These are phyloP conservation scores for Pseudogymnoascus destructans DNA, from an alignment of 2,329 filamentous ascomycete genomes.

Conservation along the genomic window DNA sequence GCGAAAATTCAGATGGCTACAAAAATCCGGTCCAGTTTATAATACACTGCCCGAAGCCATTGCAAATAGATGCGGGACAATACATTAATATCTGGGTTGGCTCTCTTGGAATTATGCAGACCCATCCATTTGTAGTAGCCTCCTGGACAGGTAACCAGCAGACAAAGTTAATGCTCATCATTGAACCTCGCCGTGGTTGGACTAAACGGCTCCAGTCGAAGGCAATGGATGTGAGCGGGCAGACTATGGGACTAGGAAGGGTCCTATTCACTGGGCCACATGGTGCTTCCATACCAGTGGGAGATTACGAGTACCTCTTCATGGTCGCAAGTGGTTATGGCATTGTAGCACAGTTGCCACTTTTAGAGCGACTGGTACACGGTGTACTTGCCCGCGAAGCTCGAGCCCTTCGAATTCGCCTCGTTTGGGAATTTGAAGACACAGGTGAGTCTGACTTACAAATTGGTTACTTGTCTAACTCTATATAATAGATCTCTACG, in stretches of 20 bases:
- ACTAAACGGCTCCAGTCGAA: conserved; percentile 12
- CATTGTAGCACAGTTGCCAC: conserved; percentile 8
- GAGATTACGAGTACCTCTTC: conserved; percentile 15
- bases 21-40: neutral
- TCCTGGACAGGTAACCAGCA: conserved; percentile 19
- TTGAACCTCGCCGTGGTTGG: conserved; percentile 13
- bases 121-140: conserved; percentile 23
- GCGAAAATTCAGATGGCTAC: neutral
- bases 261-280: conserved; percentile 15
- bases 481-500: conserved; percentile 13
- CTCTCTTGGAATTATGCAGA: conserved; percentile 17
- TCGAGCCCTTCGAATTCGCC: conserved; percentile 14
- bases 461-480: conserved; percentile 5
- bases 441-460: conserved; percentile 12
- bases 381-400: conserved; percentile 13
- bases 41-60: conserved; percentile 7
- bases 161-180: conserved; percentile 19
- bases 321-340: conserved; percentile 16
- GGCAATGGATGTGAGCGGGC: neutral
- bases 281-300: conserved; percentile 9
- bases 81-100: conserved; percentile 15
- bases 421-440: conserved; percentile 14
- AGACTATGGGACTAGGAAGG: conserved; percentile 9
- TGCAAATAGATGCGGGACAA: conserved; percentile 3
- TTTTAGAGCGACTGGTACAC: conserved; percentile 13